Base-by-base conservation (phyloP, 768 basidiomycete species). In the Pisolithus tinctorius region DNA sequence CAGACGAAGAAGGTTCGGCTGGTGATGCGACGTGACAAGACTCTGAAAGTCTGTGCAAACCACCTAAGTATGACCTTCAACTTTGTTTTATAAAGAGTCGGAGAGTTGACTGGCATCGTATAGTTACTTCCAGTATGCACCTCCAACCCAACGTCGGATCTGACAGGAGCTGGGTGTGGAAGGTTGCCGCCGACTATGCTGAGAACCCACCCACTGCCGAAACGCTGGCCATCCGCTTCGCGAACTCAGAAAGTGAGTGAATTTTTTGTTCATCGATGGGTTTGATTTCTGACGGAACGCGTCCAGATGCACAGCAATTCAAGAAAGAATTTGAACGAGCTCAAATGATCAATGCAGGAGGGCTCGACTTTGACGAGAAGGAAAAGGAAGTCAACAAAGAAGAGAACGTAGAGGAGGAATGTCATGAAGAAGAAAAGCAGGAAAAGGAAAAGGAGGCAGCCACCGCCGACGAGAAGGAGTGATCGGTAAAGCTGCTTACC, bases 21-120 rank as follows among this genome's bases (percentile, higher is more conserved):
- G 55, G 93, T 99, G 68, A 99, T 99, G 96, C 80, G 95, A 74
- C 89, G 96, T 71, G 96, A 99, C 80, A 97, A 97, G 84, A 99
- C 96, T 45, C 79, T 93, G 71, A 98, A 99, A 72, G 94, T 98
- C 72, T 98, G 96, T 71, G 96, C 96, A 51, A 99, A 99, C 76
- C 96, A 98, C 73, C 72, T 82, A 58, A 83, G 96, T 97, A 63
- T 73, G 77, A 71, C 10, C 44, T n/a, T 46, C 13, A 25, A 34
- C 36, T 47, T 41, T 17, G 41, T 34, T 30, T 41, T 25, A 23
- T 48, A 41, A 34, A 11, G 23, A 13, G 31, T 34, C 10, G 31
- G 13, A 38, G 45, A 50, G 31, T n/a, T 20, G 41, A 16, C 58
- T 54, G 20, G 43, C 27, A 37, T 34, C 50, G 36, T 47, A 30